These are phyloP conservation scores for Lathyrus tuberosus DNA, from an alignment of 306 rosid species.

Conservation along the genomic window DNA sequence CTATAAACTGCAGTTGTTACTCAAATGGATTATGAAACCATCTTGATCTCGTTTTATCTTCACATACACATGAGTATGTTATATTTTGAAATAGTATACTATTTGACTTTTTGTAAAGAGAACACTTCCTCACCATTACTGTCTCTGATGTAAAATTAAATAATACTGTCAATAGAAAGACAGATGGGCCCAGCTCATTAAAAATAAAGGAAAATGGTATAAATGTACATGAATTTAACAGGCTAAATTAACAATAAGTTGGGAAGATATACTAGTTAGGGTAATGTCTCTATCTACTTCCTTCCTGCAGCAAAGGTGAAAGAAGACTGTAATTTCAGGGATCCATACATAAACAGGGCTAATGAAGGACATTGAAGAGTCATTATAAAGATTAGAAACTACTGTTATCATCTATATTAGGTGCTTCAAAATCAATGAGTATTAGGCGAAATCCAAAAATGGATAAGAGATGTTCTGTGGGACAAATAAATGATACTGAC, in stretches of 20 bases:
- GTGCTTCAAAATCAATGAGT: constrained; percentile 15
- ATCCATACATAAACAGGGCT: constrained; percentile 8
- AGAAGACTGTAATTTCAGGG: constrained; percentile 17
- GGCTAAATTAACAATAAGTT: constrained; percentile 29
- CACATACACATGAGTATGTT: background rate
- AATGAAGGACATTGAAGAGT: background rate
- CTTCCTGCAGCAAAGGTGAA: constrained; percentile 22
- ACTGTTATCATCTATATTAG: constrained; percentile 19
- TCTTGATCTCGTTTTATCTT: background rate
- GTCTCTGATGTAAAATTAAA: constrained; percentile 16
- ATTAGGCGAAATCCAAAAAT: constrained; percentile 3
- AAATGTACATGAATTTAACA: constrained; percentile 17
- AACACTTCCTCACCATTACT: constrained; percentile 25
- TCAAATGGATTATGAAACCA: constrained; percentile 6
- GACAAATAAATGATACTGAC: constrained; percentile 52
- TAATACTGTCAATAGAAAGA: constrained; percentile 4
- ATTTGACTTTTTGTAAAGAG: constrained; percentile 13
- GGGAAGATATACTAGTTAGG: constrained; percentile 25
- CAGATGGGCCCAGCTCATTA: constrained; percentile 17
- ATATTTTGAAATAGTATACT: constrained; percentile 23
- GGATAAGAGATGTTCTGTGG: constrained; percentile 19
- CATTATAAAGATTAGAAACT: constrained; percentile 13
- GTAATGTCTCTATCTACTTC: constrained; percentile 26
- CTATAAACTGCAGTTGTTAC: constrained; percentile 9
- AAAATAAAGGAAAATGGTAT: constrained; percentile 10